These are phyloP conservation scores for Rhodotorula sp. DNA, from an alignment of 1,284 basidiomycete species.

Conservation along the genomic window DNA sequence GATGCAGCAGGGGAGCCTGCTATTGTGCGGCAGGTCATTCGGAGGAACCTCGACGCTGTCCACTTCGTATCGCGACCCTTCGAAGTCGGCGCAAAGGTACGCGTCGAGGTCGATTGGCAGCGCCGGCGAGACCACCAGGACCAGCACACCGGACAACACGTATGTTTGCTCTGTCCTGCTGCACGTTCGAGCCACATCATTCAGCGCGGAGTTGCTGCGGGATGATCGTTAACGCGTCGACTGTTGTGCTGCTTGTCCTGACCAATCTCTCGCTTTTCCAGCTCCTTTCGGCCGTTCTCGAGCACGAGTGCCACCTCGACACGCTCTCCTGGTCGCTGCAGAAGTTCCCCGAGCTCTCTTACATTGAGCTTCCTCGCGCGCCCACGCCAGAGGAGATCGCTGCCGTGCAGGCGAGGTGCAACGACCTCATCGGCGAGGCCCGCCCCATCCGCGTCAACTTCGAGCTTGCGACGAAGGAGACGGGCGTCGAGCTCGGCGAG, in stretches of 20 bases:
- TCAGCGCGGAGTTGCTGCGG: background rate
- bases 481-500: conserved; percentile 50
- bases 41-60: conserved; percentile 72
- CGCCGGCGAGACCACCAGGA: conserved; percentile 63
- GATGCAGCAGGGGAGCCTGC: background rate
- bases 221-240: conserved; percentile 46
- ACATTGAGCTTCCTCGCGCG: conserved; percentile 73
- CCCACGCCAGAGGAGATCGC: conserved; percentile 67
- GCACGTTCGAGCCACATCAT: conserved; percentile 51
- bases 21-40: conserved; percentile 65
- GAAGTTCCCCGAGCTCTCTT: conserved; percentile 63
- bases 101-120: conserved; percentile 64
- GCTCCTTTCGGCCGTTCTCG: conserved; percentile 72
- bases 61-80: conserved; percentile 67
- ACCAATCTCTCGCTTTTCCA: conserved; percentile 9
- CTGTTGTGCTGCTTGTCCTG: too few species aligned
- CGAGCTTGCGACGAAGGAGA: conserved; percentile 60
- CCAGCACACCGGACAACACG: conserved; percentile 44
- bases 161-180: background rate
- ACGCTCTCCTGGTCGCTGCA: conserved; percentile 72
- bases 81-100: conserved; percentile 60
- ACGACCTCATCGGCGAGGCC: conserved; percentile 56
- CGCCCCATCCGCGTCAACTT: conserved; percentile 64
- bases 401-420: conserved; percentile 66
- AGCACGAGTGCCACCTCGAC: conserved; percentile 65